phyloP scores from a whole-genome alignment of 306 rosid genomes.

The Cicer pinnatifidum region DNA sequence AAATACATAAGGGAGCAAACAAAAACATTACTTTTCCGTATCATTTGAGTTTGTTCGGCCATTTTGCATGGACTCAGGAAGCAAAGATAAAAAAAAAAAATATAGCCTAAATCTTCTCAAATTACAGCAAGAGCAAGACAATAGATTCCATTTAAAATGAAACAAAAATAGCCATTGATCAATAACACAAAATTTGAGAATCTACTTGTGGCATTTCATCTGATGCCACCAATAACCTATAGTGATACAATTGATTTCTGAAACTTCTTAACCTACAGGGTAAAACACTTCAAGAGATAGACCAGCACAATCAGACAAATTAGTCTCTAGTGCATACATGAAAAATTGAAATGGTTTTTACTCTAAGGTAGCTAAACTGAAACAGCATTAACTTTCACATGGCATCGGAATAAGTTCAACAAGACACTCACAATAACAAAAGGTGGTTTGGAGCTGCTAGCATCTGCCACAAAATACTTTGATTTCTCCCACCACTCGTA shows the following conservation, averaged over 20 bases:
- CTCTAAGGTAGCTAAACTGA: constrained; percentile 8
- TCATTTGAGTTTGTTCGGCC: constrained; percentile 28
- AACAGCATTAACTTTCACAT: constrained; percentile 18
- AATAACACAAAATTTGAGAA: constrained; percentile 18
- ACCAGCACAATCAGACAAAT: neutral
- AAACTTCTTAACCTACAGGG: constrained; percentile 11
- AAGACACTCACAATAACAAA: constrained; percentile 80
- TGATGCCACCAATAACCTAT: neutral
- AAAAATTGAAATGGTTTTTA: neutral
- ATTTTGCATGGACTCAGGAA: neutral
- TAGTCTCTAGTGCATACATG: neutral
- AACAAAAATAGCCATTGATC: neutral
- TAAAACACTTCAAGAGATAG: neutral
- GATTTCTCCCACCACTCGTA: constrained; percentile 96
- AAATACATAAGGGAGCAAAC: constrained; percentile 5
- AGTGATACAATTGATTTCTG: constrained; percentile 22
- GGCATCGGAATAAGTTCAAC: constrained; percentile 24
- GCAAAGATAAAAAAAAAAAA: neutral
- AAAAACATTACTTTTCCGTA: neutral
- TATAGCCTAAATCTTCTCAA: constrained; percentile 22
- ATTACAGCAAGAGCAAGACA: constrained; percentile 28
- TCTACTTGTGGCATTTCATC: constrained; percentile 31
- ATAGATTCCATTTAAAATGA: constrained; percentile 33
- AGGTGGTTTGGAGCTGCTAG: constrained; percentile 78
- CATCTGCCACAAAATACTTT: constrained; percentile 75